These are phyloP conservation scores for Auriscalpium orientale DNA, from an alignment of 768 basidiomycete species.

Conservation along the genomic window DNA sequence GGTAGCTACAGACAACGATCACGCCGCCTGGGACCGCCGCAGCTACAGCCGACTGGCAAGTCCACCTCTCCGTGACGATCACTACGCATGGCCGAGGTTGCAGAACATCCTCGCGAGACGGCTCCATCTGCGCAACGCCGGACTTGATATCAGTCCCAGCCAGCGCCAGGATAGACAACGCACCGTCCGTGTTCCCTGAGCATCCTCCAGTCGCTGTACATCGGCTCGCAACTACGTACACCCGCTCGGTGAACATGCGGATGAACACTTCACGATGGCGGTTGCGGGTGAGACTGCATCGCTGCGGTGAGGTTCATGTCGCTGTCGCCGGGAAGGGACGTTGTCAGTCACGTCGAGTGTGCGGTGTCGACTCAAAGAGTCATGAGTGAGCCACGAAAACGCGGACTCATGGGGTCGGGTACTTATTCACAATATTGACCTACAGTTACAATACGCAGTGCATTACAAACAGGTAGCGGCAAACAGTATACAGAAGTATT, in stretches of 20 bases:
- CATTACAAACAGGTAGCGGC: too few relatives aligned
- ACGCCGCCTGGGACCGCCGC: conserved; percentile 32
- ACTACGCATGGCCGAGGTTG: conserved; percentile 49
- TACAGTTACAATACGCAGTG: too few relatives aligned
- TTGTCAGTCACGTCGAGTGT: conserved; percentile 50
- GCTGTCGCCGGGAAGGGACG: conserved; percentile 36
- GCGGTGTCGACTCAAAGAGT: conserved; percentile 26
- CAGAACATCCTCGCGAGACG: conserved; percentile 53
- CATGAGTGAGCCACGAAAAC: conserved; percentile 50
- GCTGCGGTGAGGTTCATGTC: conserved; percentile 54
- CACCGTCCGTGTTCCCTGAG: conserved; percentile 66
- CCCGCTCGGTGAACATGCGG: conserved; percentile 44
- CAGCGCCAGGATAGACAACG: neutral
- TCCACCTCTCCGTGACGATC: conserved; percentile 60
- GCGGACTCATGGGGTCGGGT: conserved; percentile 11
- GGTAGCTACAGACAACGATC: conserved; percentile 51
- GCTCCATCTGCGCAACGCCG: conserved; percentile 33
- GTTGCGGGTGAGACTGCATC: conserved; percentile 52
- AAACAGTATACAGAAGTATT: too few relatives aligned
- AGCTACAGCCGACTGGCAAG: conserved; percentile 55
- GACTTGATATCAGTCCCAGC: neutral
- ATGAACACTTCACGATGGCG: conserved; percentile 58
- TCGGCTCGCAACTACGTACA: conserved; percentile 41
- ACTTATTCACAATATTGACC: too few relatives aligned
- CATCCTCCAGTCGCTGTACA: conserved; percentile 50